phyloP scores from a whole-genome alignment of 129 eudicot genomes.

The Flaveria robusta region DNA sequence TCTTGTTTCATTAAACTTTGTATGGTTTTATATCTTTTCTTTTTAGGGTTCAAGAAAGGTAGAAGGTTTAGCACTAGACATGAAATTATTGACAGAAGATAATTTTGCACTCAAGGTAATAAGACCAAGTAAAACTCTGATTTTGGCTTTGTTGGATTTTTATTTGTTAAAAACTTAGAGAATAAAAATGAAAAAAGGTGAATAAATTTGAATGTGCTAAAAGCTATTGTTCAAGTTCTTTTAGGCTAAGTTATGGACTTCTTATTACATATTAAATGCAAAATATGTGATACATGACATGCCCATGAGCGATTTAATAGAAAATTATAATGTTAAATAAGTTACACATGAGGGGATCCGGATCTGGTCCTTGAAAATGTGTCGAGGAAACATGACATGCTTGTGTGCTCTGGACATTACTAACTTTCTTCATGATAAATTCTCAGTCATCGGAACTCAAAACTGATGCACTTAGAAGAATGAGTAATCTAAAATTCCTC shows the following conservation, averaged over 20 bases:
- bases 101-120: slow-evolving; percentile 2
- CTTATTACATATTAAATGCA: background rate
- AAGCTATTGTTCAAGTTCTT: background rate
- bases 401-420: background rate
- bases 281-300: background rate
- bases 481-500: slow-evolving; percentile 7
- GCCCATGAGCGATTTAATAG: background rate
- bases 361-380: background rate
- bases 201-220: background rate
- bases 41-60: background rate
- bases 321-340: background rate
- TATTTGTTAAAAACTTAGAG: background rate
- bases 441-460: background rate
- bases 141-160: background rate
- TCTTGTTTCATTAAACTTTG: background rate
- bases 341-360: background rate
- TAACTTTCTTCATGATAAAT: background rate
- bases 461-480: background rate
- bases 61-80: slow-evolving; percentile 16
- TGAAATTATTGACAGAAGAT: background rate
- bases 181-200: background rate
- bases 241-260: background rate
- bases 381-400: background rate
- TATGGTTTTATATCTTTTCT: background rate
- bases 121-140: background rate